A percentile compares a stretch with the other conserved stretches of the same genome.
phyloP scores from a whole-genome alignment of 2,329 filamentous ascomycete species.

The Apiospora saccharicola region DNA sequence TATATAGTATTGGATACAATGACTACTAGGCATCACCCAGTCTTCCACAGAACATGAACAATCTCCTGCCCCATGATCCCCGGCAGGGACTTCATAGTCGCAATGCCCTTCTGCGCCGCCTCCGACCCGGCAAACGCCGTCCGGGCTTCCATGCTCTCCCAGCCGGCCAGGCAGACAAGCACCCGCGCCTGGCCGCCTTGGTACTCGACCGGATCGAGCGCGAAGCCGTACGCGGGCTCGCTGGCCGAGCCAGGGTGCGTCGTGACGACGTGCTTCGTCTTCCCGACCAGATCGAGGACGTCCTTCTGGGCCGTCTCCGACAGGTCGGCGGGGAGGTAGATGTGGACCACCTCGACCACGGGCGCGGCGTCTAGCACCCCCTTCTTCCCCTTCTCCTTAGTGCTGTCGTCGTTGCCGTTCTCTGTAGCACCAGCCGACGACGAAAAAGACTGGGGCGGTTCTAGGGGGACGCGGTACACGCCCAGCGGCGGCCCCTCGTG shows the following conservation, averaged over 20 bases:
- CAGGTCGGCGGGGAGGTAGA: conserved; percentile 31
- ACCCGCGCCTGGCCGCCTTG: conserved; percentile 31
- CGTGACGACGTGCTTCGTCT: not conserved
- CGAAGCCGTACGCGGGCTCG: conserved; percentile 34
- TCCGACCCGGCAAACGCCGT: conserved; percentile 30
- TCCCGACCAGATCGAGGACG: not conserved
- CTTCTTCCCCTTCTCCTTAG: not conserved
- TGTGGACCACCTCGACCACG: conserved; percentile 33
- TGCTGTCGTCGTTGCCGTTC: not conserved
- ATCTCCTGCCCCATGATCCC: conserved; percentile 7
- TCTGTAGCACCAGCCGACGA: conserved; percentile 24
- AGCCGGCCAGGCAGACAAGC: conserved; percentile 34
- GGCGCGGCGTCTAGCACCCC: conserved; percentile 15
- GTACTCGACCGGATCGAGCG: conserved; percentile 31
- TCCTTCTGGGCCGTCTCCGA: conserved; percentile 23
- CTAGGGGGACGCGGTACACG: conserved; percentile 35
- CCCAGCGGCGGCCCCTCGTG: not conserved
- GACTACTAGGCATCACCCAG: not conserved
- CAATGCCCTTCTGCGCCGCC: conserved; percentile 29
- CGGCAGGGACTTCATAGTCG: conserved; percentile 28
- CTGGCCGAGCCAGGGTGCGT: conserved; percentile 28
- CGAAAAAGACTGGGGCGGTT: conserved; percentile 28
- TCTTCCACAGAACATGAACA: not conserved
- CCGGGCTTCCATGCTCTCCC: conserved; percentile 33
- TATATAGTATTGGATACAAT: too few species aligned